These are phyloP conservation scores for Gamarada debralockiae DNA, from an alignment of 495 filamentous ascomycete species.

Conservation along the genomic window DNA sequence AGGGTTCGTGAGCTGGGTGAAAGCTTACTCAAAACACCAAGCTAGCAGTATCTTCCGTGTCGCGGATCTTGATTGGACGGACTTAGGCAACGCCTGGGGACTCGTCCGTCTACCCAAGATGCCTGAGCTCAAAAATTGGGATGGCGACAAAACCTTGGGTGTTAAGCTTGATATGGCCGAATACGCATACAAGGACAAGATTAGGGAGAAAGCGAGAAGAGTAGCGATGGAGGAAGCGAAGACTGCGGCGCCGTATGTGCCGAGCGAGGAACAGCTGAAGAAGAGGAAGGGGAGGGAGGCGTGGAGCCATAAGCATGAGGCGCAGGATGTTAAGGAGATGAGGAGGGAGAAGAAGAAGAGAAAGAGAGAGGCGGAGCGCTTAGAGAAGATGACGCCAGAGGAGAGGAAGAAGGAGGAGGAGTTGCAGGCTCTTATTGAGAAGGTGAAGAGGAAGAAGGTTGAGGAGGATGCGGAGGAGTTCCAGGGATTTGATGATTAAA, in stretches of 20 bases:
- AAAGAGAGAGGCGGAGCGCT: constrained; percentile 64
- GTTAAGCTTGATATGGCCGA: constrained; percentile 51
- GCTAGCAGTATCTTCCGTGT: constrained; percentile 88
- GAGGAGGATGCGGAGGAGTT: constrained; percentile 42
- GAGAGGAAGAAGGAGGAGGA: constrained; percentile 67
- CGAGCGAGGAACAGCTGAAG: constrained; percentile 24
- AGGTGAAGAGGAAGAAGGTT: constrained; percentile 55
- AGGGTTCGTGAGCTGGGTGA: constrained; percentile 90
- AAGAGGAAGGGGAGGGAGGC: constrained; percentile 59
- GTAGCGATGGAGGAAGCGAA: constrained; percentile 46
- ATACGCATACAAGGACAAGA: constrained; percentile 73
- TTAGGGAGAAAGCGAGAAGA: constrained; percentile 66
- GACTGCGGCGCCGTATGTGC: constrained; percentile 27
- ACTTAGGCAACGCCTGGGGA: constrained; percentile 76
- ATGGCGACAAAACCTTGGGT: constrained; percentile 60
- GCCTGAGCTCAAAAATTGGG: constrained; percentile 77
- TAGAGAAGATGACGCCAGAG: constrained; percentile 66
- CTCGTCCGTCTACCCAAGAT: constrained; percentile 87
- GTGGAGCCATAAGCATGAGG: constrained; percentile 81
- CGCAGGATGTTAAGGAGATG: constrained; percentile 58
- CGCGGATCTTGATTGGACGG: constrained; percentile 76
- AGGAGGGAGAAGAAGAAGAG: constrained; percentile 72
- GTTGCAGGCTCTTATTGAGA: constrained; percentile 67
- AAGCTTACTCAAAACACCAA: constrained; percentile 87
- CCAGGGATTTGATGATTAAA: constrained; percentile 40